Evolutionary conservation across 2,329 filamentous ascomycete genomes (phyloP).

Genomic region (Aspergillus bombycis): DNA sequence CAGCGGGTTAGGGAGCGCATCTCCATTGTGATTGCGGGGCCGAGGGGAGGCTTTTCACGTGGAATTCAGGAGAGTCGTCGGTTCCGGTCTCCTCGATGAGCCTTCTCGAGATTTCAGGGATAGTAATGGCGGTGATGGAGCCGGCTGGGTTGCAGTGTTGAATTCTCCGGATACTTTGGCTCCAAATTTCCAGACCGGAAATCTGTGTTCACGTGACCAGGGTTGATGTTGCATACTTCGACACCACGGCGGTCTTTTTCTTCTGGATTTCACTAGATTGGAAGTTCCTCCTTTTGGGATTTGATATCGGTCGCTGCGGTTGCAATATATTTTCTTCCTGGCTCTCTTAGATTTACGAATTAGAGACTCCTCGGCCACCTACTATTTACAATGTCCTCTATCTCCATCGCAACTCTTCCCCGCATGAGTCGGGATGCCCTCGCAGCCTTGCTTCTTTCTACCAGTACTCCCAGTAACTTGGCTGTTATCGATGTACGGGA

Average conservation of each 20-base stretch:
- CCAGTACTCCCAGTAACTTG: slow-evolving; percentile 52
- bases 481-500: slow-evolving; percentile 90
- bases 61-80: not conserved
- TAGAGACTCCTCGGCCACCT: no score
- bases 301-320: not conserved
- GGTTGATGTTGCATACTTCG: not conserved
- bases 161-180: slow-evolving; percentile 6
- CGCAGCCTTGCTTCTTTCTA: slow-evolving; percentile 63
- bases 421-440: slow-evolving; percentile 72
- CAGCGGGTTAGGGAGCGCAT: slow-evolving; percentile 34
- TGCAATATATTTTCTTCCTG: not conserved
- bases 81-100: not conserved
- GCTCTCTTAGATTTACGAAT: not conserved
- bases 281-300: not conserved
- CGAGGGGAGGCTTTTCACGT: not conserved
- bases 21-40: slow-evolving; percentile 30
- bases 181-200: slow-evolving; percentile 18
- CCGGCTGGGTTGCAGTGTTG: not conserved
- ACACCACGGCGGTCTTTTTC: not conserved
- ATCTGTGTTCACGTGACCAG: slow-evolving; percentile 19
- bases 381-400: slow-evolving; percentile 49
- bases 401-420: slow-evolving; percentile 65
- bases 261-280: not conserved
- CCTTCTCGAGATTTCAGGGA: not conserved
- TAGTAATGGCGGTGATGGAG: not conserved